A percentile compares a stretch with the other conserved stretches of the same genome.
Evolutionary conservation across 257 asterid genomes (phyloP).

Genomic region (Marsdenia floribunda): DNA sequence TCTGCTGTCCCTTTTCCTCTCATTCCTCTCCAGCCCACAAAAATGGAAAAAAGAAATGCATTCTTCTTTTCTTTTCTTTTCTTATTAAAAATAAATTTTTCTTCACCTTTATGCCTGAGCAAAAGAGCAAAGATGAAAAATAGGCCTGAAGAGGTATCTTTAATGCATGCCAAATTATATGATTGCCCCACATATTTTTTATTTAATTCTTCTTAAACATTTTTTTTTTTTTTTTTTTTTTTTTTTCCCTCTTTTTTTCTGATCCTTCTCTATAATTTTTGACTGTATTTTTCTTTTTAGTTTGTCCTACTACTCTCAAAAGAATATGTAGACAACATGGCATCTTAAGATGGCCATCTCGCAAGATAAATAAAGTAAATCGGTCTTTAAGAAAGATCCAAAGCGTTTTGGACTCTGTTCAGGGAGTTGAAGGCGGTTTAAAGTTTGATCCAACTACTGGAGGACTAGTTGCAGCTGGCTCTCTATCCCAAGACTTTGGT

Average conservation of each 20-base stretch:
- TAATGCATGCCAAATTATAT: background rate
- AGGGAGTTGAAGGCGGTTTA: constrained; percentile 71
- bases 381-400: constrained; percentile 75
- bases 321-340: constrained; percentile 87
- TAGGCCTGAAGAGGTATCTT: background rate
- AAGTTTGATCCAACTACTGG: constrained; percentile 57
- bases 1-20: background rate
- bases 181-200: background rate
- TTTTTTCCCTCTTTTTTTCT: background rate
- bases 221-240: no score
- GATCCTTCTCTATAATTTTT: background rate
- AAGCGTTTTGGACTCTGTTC: constrained; percentile 71
- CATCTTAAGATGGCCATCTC: constrained; percentile 91
- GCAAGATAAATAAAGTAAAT: constrained; percentile 79
- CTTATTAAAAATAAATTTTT: background rate
- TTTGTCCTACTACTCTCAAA: constrained; percentile 89
- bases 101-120: background rate
- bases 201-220: no score
- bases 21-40: background rate
- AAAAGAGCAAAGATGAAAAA: background rate
- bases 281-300: constrained; percentile 31
- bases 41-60: background rate
- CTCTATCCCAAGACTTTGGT: constrained; percentile 37
- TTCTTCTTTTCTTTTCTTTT: background rate
- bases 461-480: constrained; percentile 43